Conservation (phyloP, 345 rosid species). For the Gossypium stocksii region DNA sequence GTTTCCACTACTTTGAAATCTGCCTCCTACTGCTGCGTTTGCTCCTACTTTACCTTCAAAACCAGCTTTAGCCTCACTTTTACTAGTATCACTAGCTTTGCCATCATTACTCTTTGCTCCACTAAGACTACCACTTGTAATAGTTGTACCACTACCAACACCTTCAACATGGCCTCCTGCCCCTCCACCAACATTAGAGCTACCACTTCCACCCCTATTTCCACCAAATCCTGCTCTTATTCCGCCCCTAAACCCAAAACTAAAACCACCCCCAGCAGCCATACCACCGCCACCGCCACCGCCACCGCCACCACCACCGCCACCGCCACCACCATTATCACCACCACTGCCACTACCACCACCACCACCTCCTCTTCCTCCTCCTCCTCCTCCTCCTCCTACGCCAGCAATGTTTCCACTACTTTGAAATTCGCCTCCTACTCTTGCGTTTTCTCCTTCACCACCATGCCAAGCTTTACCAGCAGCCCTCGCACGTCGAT, state of each 20-base stretch:
- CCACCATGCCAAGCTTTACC: background rate
- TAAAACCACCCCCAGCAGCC: too few species aligned
- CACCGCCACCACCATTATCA: background rate
- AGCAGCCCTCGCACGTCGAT: too few species aligned
- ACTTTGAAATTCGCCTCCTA: background rate
- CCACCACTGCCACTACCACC: accelerated
- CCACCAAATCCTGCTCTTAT: too few species aligned
- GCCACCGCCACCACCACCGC: background rate
- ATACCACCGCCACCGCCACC: too few species aligned
- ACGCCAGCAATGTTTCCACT: background rate
- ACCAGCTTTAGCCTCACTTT: background rate
- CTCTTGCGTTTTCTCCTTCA: too few species aligned
- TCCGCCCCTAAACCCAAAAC: too few species aligned
- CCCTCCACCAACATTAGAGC: background rate
- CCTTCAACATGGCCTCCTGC: background rate
- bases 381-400: background rate
- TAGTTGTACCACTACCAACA: background rate
- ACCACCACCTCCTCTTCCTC: too few species aligned
- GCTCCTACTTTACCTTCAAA: background rate
- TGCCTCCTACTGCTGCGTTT: too few species aligned
- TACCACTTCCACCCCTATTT: too few species aligned
- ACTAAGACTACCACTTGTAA: too few species aligned
- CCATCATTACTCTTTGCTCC: background rate
- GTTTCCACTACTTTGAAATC: accelerated
- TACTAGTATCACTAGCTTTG: too few species aligned